Evolutionary conservation across 495 filamentous ascomycete species (phyloP).

Genomic region (Chaetomidium leptoderma): DNA sequence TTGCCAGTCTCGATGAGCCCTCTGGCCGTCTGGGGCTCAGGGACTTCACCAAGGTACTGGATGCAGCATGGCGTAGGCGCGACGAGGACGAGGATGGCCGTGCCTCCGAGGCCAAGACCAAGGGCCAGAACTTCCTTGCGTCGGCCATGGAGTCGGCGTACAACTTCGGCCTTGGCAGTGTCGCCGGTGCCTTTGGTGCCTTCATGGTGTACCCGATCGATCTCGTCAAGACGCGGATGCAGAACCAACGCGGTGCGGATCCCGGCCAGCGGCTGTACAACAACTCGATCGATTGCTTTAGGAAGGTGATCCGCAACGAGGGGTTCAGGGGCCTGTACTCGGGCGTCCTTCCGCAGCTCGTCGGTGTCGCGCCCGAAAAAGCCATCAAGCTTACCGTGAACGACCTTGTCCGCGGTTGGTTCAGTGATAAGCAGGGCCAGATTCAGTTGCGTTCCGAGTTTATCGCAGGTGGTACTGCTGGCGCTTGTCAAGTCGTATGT

Average conservation of each 20-base stretch:
- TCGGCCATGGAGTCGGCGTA: constrained; percentile 72
- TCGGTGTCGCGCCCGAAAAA: constrained; percentile 97
- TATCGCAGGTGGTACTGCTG: constrained; percentile 83
- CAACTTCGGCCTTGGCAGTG: constrained; percentile 80
- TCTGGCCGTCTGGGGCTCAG: constrained; percentile 74
- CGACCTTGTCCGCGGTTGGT: constrained; percentile 75
- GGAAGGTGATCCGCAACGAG: constrained; percentile 89
- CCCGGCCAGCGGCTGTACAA: constrained; percentile 89
- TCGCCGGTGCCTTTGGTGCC: constrained; percentile 93
- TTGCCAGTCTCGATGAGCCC: constrained; percentile 85
- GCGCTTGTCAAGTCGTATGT: constrained; percentile 94
- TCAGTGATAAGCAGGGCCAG: constrained; percentile 69
- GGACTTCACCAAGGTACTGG: constrained; percentile 92
- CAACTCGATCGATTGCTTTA: constrained; percentile 90
- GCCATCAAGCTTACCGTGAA: constrained; percentile 99
- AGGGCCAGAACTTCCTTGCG: constrained; percentile 47
- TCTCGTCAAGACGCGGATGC: constrained; percentile 97
- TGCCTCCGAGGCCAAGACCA: constrained; percentile 43
- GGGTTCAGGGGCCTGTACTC: constrained; percentile 87
- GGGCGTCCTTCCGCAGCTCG: constrained; percentile 87
- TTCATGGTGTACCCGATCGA: constrained; percentile 99
- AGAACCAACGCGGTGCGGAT: constrained; percentile 80
- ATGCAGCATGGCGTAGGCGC: constrained; percentile 78
- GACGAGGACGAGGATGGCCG: constrained; percentile 41
- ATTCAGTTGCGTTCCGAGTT: constrained; percentile 73